These are phyloP conservation scores for Fomitopsis betulina DNA, from an alignment of 1,284 basidiomycete species.

Conservation along the genomic window DNA sequence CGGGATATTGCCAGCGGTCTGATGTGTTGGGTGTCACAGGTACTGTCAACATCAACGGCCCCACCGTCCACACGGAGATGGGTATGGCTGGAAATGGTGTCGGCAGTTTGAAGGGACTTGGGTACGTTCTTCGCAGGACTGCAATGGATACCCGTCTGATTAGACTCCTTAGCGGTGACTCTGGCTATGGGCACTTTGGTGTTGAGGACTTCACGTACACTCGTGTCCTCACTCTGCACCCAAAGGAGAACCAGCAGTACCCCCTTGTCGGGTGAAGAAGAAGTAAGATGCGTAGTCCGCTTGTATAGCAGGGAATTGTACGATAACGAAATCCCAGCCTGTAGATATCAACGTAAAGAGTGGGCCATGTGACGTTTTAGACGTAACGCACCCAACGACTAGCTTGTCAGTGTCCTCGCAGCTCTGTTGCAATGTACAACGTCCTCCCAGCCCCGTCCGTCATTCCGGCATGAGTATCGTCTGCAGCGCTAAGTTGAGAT, in stretches of 20 bases:
- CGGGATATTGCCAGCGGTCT: neutral
- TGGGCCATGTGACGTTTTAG: too few species aligned
- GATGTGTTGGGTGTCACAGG: conserved; percentile 25
- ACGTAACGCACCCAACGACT: too few species aligned
- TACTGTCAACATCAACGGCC: conserved; percentile 35
- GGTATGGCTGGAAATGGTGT: conserved; percentile 12
- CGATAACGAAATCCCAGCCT: too few species aligned
- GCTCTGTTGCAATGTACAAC: too few species aligned
- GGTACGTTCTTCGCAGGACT: conserved; percentile 20
- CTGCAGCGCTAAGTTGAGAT: too few species aligned
- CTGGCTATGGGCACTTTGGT: conserved; percentile 51
- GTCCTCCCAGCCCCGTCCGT: too few species aligned
- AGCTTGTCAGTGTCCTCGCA: too few species aligned
- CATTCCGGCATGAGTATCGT: too few species aligned
- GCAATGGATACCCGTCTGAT: neutral
- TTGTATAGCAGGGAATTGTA: neutral
- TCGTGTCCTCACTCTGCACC: conserved; percentile 38
- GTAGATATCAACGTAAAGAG: too few species aligned
- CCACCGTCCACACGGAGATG: conserved; percentile 25
- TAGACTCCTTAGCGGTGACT: conserved; percentile 34
- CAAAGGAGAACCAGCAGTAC: conserved; percentile 21
- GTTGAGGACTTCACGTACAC: conserved; percentile 49
- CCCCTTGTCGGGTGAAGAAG: conserved; percentile 8
- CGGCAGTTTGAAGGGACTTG: conserved; percentile 19
- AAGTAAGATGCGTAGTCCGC: neutral